These are phyloP conservation scores for Phytophthora crassamura DNA, from an alignment of 352 stramenopile species.

Conservation along the genomic window DNA sequence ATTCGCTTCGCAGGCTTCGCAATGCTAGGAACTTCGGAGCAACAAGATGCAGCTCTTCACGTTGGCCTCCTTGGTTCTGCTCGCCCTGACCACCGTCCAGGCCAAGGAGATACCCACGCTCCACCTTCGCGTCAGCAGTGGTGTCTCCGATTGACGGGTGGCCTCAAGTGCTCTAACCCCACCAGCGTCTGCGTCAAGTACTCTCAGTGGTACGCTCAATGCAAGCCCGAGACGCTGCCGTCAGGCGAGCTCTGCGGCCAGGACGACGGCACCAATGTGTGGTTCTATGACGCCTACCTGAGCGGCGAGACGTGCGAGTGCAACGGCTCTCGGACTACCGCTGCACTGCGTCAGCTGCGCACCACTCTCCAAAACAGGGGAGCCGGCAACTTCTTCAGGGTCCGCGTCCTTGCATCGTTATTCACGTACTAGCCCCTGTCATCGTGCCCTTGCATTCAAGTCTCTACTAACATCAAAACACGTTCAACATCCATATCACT, in stretches of 20 bases:
- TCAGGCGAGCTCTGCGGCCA: conserved; percentile 17
- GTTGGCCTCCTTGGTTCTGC: neutral
- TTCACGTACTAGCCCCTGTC: too few relatives aligned
- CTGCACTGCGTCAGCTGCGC: neutral
- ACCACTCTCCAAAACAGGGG: too few relatives aligned
- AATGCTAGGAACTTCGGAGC: neutral
- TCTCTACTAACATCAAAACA: too few relatives aligned
- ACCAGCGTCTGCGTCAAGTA: neutral
- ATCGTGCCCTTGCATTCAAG: too few relatives aligned
- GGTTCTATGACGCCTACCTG: conserved; percentile 19
- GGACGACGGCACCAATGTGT: too few relatives aligned
- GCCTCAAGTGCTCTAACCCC: neutral
- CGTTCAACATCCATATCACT: too few relatives aligned
- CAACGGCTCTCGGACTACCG: conserved; percentile 20
- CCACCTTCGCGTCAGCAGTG: conserved; percentile 1
- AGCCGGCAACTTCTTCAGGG: too few relatives aligned
- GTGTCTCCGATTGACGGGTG: neutral
- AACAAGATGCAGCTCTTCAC: conserved; percentile 12
- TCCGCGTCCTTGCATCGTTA: too few relatives aligned
- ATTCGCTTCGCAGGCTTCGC: conserved; percentile 1
- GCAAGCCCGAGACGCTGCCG: conserved; percentile 19
- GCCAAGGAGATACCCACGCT: conserved; percentile 8
- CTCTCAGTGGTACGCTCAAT: conserved; percentile 9
- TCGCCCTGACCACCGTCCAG: neutral
- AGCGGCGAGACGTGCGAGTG: conserved; percentile 10